phyloP scores from a whole-genome alignment of 805 yeast species.

The Wickerhamomyces subpelliculosus region DNA sequence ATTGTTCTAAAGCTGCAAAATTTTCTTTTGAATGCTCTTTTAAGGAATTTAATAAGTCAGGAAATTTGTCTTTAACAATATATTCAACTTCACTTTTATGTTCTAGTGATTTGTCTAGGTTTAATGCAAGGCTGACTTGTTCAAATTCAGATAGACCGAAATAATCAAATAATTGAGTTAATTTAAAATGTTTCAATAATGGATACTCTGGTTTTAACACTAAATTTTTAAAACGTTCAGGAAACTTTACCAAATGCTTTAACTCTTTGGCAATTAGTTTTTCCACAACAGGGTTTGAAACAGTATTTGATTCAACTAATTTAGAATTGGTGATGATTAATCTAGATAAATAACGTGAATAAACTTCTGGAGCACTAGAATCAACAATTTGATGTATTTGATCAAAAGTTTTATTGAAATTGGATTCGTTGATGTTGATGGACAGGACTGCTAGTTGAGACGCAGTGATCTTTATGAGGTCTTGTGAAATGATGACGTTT shows the following conservation, averaged over 20 bases:
- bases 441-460: conserved; percentile 50
- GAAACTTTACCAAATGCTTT: conserved; percentile 10
- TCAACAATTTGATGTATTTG: conserved; percentile 43
- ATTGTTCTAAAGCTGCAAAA: too few relatives aligned
- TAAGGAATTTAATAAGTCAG: too few relatives aligned
- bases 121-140: conserved; percentile 12
- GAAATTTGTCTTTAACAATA: too few relatives aligned
- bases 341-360: conserved; percentile 25
- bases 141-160: conserved; percentile 19
- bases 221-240: background rate
- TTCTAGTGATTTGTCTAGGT: conserved; percentile 7
- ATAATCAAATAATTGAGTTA: conserved; percentile 13
- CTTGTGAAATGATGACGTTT: conserved; percentile 3
- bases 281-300: conserved; percentile 10
- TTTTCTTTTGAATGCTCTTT: too few relatives aligned
- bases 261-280: conserved; percentile 20
- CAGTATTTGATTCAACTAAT: conserved; percentile 16
- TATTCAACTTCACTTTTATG: background rate
- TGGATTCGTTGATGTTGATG: conserved; percentile 34
- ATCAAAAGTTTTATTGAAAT: conserved; percentile 30
- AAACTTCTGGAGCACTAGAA: conserved; percentile 27
- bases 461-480: conserved; percentile 29
- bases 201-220: background rate
- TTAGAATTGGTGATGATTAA: conserved; percentile 25
- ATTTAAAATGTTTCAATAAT: conserved; percentile 1